Evolutionary conservation across 768 basidiomycete genomes (phyloP).

Genomic region (Mycena haematopus): DNA sequence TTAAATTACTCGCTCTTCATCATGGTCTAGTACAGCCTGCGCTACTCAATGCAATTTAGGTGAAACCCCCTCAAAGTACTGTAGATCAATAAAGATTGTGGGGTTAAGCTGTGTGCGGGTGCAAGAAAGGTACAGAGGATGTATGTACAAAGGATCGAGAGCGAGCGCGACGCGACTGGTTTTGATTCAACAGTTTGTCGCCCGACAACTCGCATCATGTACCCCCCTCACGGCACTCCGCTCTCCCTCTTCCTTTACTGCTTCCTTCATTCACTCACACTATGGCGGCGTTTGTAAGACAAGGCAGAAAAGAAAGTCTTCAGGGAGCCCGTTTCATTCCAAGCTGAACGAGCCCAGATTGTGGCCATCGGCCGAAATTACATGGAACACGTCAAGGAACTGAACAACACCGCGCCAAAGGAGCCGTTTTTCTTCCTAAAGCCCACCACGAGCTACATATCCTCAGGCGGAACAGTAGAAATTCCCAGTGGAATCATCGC

Average conservation of each 20-base stretch:
- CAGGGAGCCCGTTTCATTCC: background rate
- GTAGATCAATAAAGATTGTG: too few species aligned
- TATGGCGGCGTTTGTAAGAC: conserved; percentile 23
- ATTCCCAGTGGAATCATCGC: conserved; percentile 84
- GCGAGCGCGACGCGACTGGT: too few species aligned
- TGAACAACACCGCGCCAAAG: conserved; percentile 86
- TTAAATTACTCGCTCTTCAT: too few species aligned
- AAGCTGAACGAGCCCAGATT: conserved; percentile 56
- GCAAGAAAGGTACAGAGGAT: too few species aligned
- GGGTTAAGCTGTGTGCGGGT: too few species aligned
- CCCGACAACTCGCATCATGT: too few species aligned
- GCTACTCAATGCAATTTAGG: too few species aligned
- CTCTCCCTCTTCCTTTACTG: background rate
- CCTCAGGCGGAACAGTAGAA: conserved; percentile 80
- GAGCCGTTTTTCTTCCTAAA: conserved; percentile 99
- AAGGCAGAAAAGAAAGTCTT: conserved; percentile 25
- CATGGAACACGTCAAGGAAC: conserved; percentile 88
- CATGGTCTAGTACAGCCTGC: too few species aligned
- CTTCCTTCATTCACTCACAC: background rate
- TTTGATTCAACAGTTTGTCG: background rate
- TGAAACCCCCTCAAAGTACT: too few species aligned
- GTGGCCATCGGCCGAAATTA: conserved; percentile 97
- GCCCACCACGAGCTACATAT: conserved; percentile 89
- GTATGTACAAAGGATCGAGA: too few species aligned
- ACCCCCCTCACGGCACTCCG: background rate